Percentiles rank a stretch among this genome's conserved stretches.
phyloP scores from a whole-genome alignment of 805 yeast species.

The Spathaspora passalidarum region DNA sequence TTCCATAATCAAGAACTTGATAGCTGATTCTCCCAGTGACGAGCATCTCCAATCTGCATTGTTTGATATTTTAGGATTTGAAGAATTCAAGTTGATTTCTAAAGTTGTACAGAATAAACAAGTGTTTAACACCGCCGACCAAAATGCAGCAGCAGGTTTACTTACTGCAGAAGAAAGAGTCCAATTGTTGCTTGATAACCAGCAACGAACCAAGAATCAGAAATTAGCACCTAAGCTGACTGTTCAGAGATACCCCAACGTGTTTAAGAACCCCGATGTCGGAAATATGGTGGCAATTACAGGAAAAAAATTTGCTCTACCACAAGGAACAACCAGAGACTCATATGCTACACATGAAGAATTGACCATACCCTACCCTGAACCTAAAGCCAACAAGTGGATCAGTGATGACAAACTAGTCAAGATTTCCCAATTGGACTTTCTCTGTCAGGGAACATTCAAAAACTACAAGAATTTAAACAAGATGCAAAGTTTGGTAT shows the following conservation, averaged over 20 bases:
- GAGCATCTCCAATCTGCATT: conserved; percentile 68
- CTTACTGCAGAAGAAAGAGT: conserved; percentile 56
- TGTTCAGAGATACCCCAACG: conserved; percentile 76
- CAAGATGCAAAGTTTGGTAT: conserved; percentile 86
- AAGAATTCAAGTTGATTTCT: conserved; percentile 76
- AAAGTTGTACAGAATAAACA: conserved; percentile 50
- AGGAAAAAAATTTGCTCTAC: conserved; percentile 78
- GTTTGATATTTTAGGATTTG: conserved; percentile 82
- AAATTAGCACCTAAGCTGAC: conserved; percentile 44
- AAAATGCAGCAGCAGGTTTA: conserved; percentile 16
- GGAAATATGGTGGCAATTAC: conserved; percentile 66
- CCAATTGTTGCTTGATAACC: conserved; percentile 50
- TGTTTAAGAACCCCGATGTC: conserved; percentile 66
- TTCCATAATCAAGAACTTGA: conserved; percentile 23
- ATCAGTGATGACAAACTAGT: conserved; percentile 48
- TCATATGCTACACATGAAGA: conserved; percentile 70
- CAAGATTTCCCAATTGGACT: conserved; percentile 62
- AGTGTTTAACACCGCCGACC: conserved; percentile 15
- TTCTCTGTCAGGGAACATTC: conserved; percentile 80
- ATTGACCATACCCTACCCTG: conserved; percentile 76
- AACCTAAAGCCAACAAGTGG: conserved; percentile 42
- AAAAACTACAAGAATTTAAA: conserved; percentile 73
- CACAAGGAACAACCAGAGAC: conserved; percentile 72
- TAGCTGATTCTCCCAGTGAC: conserved; percentile 40
- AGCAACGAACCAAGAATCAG: conserved; percentile 46